Base-by-base conservation (phyloP, 768 basidiomycete genomes). In the Fibroporia radiculosa region DNA sequence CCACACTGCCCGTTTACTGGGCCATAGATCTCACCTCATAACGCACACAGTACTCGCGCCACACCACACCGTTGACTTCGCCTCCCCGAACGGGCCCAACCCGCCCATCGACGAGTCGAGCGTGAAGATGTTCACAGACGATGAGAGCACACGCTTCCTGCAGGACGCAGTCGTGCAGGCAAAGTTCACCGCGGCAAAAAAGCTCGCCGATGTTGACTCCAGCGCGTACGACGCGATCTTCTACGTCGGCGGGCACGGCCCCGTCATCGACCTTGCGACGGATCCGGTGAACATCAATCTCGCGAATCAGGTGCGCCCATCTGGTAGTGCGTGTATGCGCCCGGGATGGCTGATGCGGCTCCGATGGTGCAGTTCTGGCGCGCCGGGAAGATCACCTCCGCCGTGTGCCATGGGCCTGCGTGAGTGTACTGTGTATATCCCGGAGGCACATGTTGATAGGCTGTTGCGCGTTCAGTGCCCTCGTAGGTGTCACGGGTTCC, bases 321-420 rank as follows among this genome's bases (percentile, higher is more conserved):
- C 12, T 10, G 10, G 29, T 31, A 8, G 29, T 8, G 29, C 29
- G 29, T 40, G 20, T n/a, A 14, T 12, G 26, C 5, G 6, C 3
- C 4, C n/a, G 12, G 13, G 18, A 1, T 25, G n/a, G 29, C 29
- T 31, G 29, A 31, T 31, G 29, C 29, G 29, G 14, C 1, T 14
- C 6, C 11, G 13, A 2, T 2, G 36, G 40, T 27, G 25, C 45
- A 85, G 81, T 82, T 88, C 63, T 88, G 75, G 66, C 71, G 72
- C 42, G 60, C 71, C 8, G 79, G 77, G 35, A 89, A 86, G 65
- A 62, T 82, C 48, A 74, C 78, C 6, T 54, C 78, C 3, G 84
- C 84, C 3, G 85, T 91, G 20, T 90, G 88, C 68, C 88, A 90
- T 63, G 88, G 86, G 13, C 77, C 86, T 41, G 83, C 76, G 73